Base-by-base conservation (phyloP, 2,329 filamentous ascomycete species). In the Biscogniauxia mediterranea region DNA sequence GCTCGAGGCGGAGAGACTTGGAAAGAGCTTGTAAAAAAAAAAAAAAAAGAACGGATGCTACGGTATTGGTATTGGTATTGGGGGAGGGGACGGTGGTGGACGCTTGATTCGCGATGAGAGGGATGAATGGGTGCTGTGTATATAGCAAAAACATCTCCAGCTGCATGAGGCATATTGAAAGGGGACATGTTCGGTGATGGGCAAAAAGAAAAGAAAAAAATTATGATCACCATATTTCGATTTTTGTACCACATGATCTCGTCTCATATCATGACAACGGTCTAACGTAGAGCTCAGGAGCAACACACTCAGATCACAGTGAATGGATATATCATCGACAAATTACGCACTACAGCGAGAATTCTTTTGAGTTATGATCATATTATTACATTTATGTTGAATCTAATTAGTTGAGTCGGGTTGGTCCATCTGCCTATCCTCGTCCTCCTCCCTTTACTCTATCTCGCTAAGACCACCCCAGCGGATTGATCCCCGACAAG, bases 1-100 rank as follows among this genome's bases (percentile, higher is more conserved):
- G 78, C 79, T 99, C 71, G 95, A 96, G 80, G 89, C 88, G 49
- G 93, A 96, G 82, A 81, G 80, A 62, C 70, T 74, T 63, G 66
- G 59, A 15, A 72, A 69, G 63, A 60, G 52, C 28, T 58, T 51
- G 49, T 62, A 62, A 54, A 11, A 11, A 28, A 8, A 28, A 28
- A 9, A 42, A 11, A 42, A 3, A 46, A 46, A 15, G 15, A 46
- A 11, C 6, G 38, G 38, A n/a, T 46, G 15, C 15, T n/a, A 2
- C 15, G 15, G 38, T 46, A 15, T 46, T 17, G 13, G 38, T 46
- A 15, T 46, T 17, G 13, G 11, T 9, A 32, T 32, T 9, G 7
- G 28, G 28, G 28, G 28, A 6, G 28, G 23, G 23, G 23, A 23
- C 23, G 23, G 5, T 23, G 23, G 23, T 23, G 23, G 7, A 6